Evolutionary conservation across 805 yeast genomes (phyloP).

Genomic region (Spencermartinsiella europaea): DNA sequence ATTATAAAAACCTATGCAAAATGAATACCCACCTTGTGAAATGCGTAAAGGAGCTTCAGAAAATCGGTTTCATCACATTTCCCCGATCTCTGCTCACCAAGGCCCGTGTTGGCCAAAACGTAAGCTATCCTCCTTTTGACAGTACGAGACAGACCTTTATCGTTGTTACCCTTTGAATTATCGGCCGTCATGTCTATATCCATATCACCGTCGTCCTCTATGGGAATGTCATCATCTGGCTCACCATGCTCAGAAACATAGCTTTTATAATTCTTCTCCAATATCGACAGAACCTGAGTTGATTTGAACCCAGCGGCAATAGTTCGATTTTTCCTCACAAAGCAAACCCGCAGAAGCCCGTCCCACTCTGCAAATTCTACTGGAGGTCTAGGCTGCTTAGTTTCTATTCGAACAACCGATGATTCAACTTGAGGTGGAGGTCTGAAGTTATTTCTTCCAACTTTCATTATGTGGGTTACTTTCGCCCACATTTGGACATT

Average conservation of each 20-base stretch:
- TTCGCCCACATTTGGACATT: slow-evolving; percentile 99
- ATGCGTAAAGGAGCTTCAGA: slow-evolving; percentile 72
- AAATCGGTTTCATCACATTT: slow-evolving; percentile 96
- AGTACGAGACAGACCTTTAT: slow-evolving; percentile 27
- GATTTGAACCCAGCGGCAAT: slow-evolving; percentile 90
- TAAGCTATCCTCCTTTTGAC: slow-evolving; percentile 67
- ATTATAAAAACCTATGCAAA: slow-evolving; percentile 53
- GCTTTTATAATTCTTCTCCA: slow-evolving; percentile 84
- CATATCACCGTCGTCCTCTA: slow-evolving; percentile 28
- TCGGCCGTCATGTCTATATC: slow-evolving; percentile 33
- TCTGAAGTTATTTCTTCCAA: slow-evolving; percentile 91
- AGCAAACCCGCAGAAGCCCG: slow-evolving; percentile 84
- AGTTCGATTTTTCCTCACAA: slow-evolving; percentile 89
- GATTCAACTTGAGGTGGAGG: slow-evolving; percentile 99
- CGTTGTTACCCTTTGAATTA: slow-evolving; percentile 25
- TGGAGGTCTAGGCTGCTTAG: slow-evolving; percentile 89
- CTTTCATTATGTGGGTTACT: slow-evolving; percentile 97
- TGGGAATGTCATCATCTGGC: slow-evolving; percentile 30
- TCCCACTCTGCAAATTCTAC: slow-evolving; percentile 96
- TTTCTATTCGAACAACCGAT: slow-evolving; percentile 88
- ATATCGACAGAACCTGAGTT: slow-evolving; percentile 66
- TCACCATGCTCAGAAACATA: slow-evolving; percentile 54
- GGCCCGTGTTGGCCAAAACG: slow-evolving; percentile 75
- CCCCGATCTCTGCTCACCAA: slow-evolving; percentile 82
- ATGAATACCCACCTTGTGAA: slow-evolving; percentile 95